Percentiles rank a stretch among this genome's conserved stretches.
phyloP scores from a whole-genome alignment of 257 asterid species.

The Apocynum venetum region DNA sequence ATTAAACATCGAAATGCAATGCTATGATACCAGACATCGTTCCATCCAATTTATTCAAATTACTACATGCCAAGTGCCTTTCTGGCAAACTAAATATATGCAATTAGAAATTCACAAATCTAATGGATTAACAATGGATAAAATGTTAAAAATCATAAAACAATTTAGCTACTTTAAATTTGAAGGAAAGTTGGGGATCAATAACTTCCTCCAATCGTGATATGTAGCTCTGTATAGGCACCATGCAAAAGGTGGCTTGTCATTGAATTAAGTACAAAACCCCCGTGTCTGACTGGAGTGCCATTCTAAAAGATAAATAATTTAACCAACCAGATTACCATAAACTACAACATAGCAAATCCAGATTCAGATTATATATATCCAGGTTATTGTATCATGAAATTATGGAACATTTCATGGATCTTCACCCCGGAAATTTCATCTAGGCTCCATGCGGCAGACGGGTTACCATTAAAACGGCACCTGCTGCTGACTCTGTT shows the following conservation, averaged over 20 bases:
- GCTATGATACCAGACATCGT: too few species aligned
- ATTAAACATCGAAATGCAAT: too few species aligned
- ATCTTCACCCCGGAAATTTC: conserved; percentile 51
- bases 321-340: neutral
- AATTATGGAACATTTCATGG: conserved; percentile 42
- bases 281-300: conserved; percentile 83
- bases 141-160: neutral
- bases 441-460: conserved; percentile 95
- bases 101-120: neutral
- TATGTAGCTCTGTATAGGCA: conserved; percentile 63
- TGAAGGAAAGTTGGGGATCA: conserved; percentile 31
- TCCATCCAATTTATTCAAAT: too few species aligned
- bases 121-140: neutral
- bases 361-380: conserved; percentile 11
- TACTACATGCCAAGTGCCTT: too few species aligned
- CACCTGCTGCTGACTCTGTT: conserved; percentile 88
- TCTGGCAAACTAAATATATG: neutral
- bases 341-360: neutral
- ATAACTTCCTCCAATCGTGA: conserved; percentile 62
- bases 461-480: conserved; percentile 57
- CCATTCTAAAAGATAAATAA: conserved; percentile 17
- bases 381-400: conserved; percentile 67
- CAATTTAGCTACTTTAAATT: conserved; percentile 61
- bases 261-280: conserved; percentile 34
- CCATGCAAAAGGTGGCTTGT: conserved; percentile 76